Evolutionary conservation across 1,284 basidiomycete species (phyloP).

Genomic region (Naganishia liquefaciens): DNA sequence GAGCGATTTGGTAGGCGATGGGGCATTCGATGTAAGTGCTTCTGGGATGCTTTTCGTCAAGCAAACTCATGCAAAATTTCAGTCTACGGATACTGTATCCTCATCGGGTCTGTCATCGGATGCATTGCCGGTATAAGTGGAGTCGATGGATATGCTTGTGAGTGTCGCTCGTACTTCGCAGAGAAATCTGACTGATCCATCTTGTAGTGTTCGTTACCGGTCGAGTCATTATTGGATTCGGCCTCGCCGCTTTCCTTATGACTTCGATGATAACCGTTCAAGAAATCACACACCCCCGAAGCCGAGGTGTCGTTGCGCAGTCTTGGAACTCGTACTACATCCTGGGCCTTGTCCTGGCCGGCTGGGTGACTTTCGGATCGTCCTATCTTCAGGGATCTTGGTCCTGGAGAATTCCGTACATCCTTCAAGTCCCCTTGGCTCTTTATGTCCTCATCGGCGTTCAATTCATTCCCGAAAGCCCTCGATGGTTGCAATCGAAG

Average conservation of each 20-base stretch:
- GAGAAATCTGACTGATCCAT: background rate
- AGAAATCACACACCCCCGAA: slow-evolving; percentile 54
- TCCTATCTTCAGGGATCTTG: slow-evolving; percentile 40
- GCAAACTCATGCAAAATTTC: slow-evolving; percentile 2
- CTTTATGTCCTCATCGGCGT: slow-evolving; percentile 49
- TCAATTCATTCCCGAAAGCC: slow-evolving; percentile 55
- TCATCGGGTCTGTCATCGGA: slow-evolving; percentile 50
- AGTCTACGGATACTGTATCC: slow-evolving; percentile 54
- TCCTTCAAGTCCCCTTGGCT: slow-evolving; percentile 40
- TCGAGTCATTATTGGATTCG: slow-evolving; percentile 51
- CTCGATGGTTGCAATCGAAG: slow-evolving; percentile 51
- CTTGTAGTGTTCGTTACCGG: slow-evolving; percentile 48
- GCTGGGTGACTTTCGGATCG: slow-evolving; percentile 53
- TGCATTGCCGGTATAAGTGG: slow-evolving; percentile 48
- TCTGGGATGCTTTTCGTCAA: background rate
- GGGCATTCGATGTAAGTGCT: slow-evolving; percentile 51
- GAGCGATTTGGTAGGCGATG: slow-evolving; percentile 50
- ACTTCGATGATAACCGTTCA: slow-evolving; percentile 53
- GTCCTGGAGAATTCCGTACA: slow-evolving; percentile 44
- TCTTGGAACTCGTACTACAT: slow-evolving; percentile 55
- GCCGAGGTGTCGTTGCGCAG: slow-evolving; percentile 43
- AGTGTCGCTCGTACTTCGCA: slow-evolving; percentile 24
- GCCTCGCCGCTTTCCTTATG: slow-evolving; percentile 55
- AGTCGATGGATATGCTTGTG: slow-evolving; percentile 49
- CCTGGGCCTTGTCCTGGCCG: slow-evolving; percentile 51